phyloP scores from a whole-genome alignment of 805 yeast genomes.

The Cyberlindnera veronae region DNA sequence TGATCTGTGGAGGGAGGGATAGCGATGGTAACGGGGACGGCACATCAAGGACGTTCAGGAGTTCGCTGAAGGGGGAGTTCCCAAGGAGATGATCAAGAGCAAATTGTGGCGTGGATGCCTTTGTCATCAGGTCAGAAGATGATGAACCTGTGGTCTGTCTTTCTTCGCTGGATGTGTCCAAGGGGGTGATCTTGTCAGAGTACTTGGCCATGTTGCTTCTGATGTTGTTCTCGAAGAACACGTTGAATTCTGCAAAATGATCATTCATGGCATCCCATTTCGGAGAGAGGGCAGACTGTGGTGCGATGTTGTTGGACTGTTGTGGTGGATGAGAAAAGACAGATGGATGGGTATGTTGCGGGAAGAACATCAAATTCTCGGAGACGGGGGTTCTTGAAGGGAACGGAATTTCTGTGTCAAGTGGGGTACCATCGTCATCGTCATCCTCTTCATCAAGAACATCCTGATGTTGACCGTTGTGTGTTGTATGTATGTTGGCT shows the following conservation, averaged over 20 bases:
- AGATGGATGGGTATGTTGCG: conserved; percentile 8
- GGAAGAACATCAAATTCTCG: conserved; percentile 18
- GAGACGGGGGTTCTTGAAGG: conserved; percentile 24
- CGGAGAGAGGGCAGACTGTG: conserved; percentile 2
- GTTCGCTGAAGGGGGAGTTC: conserved; percentile 12
- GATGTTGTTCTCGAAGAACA: conserved; percentile 26
- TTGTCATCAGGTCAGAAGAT: not conserved
- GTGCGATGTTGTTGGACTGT: conserved; percentile 1
- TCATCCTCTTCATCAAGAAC: not conserved
- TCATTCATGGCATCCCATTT: conserved; percentile 15
- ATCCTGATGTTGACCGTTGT: not conserved
- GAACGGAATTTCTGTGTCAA: conserved; percentile 12
- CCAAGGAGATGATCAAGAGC: conserved; percentile 8
- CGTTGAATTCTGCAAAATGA: conserved; percentile 19
- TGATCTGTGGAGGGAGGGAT: conserved; percentile 22
- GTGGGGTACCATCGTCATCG: conserved; percentile 15
- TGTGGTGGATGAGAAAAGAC: conserved; percentile 8
- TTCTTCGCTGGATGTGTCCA: not conserved
- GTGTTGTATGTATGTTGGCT: not conserved
- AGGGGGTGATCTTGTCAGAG: conserved; percentile 15
- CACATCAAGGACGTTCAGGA: conserved; percentile 12
- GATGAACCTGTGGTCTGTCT: not conserved
- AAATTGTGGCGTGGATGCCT: not conserved
- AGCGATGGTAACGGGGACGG: conserved; percentile 13
- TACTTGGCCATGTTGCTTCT: conserved; percentile 16